Conservation (phyloP, 129 eudicot species). For the Mikania micrantha region DNA sequence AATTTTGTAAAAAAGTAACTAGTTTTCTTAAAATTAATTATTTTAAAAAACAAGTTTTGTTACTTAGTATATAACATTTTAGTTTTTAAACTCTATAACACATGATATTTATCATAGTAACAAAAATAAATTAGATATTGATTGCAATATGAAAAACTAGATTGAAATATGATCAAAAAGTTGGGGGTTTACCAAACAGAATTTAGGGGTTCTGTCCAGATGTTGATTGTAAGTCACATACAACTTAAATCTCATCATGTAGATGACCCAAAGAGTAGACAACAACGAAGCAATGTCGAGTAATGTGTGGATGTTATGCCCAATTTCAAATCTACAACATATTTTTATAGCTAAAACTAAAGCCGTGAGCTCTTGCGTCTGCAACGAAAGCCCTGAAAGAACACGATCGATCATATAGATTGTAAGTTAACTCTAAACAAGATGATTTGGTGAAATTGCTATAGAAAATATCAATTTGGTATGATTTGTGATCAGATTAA, state of each 20-base stretch:
- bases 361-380: conserved; percentile 82
- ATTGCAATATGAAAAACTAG: not conserved
- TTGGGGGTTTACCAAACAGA: conserved; percentile 40
- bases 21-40: too few species aligned
- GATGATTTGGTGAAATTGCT: not conserved
- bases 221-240: conserved; percentile 48
- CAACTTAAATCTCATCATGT: conserved; percentile 68
- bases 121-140: too few species aligned
- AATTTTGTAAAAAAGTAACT: too few species aligned
- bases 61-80: too few species aligned
- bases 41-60: too few species aligned
- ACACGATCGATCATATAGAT: not conserved
- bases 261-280: conserved; percentile 69
- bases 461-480: not conserved
- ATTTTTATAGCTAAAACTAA: conserved; percentile 56
- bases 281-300: conserved; percentile 58
- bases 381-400: conserved; percentile 79
- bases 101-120: too few species aligned
- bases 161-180: not conserved
- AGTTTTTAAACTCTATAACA: too few species aligned
- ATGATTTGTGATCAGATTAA: not conserved
- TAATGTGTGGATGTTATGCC: conserved; percentile 61
- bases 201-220: conserved; percentile 51
- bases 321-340: conserved; percentile 45
- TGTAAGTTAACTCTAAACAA: not conserved